Percentiles rank a stretch among this genome's conserved stretches.
Evolutionary conservation across 2,329 filamentous ascomycete species (phyloP).

Genomic region (Thelonectria rubi): DNA sequence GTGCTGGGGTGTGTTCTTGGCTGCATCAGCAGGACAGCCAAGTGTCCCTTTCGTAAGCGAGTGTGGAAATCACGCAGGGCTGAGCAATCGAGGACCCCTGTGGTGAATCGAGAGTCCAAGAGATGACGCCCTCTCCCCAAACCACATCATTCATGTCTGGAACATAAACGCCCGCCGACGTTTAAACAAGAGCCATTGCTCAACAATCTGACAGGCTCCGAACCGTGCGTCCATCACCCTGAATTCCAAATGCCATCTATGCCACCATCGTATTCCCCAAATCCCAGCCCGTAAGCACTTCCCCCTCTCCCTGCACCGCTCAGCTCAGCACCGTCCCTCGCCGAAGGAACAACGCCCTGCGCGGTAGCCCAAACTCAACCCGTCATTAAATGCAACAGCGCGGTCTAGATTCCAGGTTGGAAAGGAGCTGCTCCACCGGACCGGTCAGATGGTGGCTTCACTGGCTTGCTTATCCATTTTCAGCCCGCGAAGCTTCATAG

Average conservation of each 20-base stretch:
- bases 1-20: too few relatives aligned
- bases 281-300: background rate
- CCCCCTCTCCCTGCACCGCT: background rate
- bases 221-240: background rate
- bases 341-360: background rate
- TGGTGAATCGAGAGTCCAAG: too few relatives aligned
- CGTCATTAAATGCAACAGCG: background rate
- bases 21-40: too few relatives aligned
- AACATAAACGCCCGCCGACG: too few relatives aligned
- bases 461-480: background rate
- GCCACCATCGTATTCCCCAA: background rate
- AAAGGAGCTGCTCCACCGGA: background rate
- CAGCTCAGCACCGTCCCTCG: background rate
- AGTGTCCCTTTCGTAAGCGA: background rate
- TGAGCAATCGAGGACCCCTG: background rate
- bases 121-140: too few relatives aligned
- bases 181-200: background rate
- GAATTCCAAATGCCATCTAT: background rate
- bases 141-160: background rate
- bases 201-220: background rate
- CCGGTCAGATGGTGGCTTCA: background rate
- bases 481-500: background rate
- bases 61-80: background rate
- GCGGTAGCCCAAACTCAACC: background rate
- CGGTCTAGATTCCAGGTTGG: background rate